phyloP scores from a whole-genome alignment of 805 yeast species.

The Jamesozyma hellenica region DNA sequence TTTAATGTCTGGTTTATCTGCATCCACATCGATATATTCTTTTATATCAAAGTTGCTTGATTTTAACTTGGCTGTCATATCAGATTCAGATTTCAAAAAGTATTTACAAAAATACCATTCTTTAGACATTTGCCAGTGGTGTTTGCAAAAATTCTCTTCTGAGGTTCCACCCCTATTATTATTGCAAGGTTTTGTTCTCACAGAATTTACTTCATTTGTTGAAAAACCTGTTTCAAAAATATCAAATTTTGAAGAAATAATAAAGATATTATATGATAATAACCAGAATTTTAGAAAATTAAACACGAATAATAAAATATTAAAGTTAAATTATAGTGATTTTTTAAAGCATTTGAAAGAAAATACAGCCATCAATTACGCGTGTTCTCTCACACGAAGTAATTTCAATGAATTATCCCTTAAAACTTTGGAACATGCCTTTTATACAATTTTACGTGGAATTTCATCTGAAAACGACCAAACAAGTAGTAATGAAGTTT shows the following conservation, averaged over 20 bases:
- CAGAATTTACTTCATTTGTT: neutral
- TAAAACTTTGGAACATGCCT: too few relatives aligned
- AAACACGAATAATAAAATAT: conserved; percentile 9
- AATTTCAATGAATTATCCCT: too few relatives aligned
- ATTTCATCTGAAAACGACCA: too few relatives aligned
- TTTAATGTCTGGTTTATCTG: conserved; percentile 6
- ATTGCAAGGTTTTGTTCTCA: conserved; percentile 12
- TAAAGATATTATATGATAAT: neutral
- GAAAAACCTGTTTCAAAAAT: neutral
- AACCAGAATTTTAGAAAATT: neutral
- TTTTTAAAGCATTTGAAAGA: conserved; percentile 10
- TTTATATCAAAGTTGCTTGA: conserved; percentile 16
- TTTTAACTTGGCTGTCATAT: conserved; percentile 12
- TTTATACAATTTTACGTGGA: too few relatives aligned
- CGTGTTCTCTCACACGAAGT: neutral
- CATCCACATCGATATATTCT: neutral
- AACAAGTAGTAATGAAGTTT: neutral
- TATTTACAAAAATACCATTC: conserved; percentile 13
- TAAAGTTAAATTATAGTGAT: conserved; percentile 15
- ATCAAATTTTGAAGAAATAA: neutral
- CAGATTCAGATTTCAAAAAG: conserved; percentile 11
- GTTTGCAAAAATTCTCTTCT: conserved; percentile 4
- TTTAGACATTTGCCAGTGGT: conserved; percentile 18
- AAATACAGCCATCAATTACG: conserved; percentile 8
- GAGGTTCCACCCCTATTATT: conserved; percentile 6